Conservation (phyloP, 2,329 filamentous ascomycete species). For the Berkeleyomyces basicola region DNA sequence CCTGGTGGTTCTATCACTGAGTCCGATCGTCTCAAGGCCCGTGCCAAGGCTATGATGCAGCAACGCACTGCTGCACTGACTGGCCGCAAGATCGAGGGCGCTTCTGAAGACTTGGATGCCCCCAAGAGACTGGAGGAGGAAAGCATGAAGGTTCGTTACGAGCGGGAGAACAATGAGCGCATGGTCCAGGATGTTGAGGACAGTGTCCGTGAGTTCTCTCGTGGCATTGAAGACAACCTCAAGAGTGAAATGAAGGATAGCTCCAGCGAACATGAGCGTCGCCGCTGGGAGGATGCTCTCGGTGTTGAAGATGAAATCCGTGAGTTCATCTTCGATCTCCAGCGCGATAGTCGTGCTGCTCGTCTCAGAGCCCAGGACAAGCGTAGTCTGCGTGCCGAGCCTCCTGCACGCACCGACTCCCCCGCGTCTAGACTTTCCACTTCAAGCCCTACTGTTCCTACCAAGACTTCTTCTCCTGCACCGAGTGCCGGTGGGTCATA, state of each 20-base stretch:
- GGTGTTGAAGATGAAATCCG: constrained; percentile 94
- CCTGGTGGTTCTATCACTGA: constrained; percentile 84
- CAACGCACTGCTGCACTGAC: constrained; percentile 85
- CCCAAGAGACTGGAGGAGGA: constrained; percentile 82
- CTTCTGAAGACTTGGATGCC: constrained; percentile 58
- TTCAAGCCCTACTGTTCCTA: constrained; percentile 24
- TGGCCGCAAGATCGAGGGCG: constrained; percentile 57
- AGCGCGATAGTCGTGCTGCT: constrained; percentile 65
- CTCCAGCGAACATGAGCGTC: constrained; percentile 72
- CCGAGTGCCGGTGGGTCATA: constrained; percentile 46
- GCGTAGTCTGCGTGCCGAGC: constrained; percentile 29
- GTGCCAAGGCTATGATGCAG: constrained; percentile 97
- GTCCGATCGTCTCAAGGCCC: constrained; percentile 82
- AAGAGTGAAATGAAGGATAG: constrained; percentile 64
- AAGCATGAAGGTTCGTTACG: constrained; percentile 59
- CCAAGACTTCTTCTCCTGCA: constrained; percentile 26
- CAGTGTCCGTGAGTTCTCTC: constrained; percentile 76
- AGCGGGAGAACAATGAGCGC: constrained; percentile 84
- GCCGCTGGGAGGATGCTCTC: constrained; percentile 88
- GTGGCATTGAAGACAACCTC: constrained; percentile 69
- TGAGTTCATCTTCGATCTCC: constrained; percentile 94
- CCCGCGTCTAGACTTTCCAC: constrained; percentile 35
- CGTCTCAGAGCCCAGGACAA: constrained; percentile 47
- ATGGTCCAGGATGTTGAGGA: constrained; percentile 97
- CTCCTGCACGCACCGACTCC: constrained; percentile 27